Conservation (phyloP, 1,139 yeast species). For the Pichia sp. region DNA sequence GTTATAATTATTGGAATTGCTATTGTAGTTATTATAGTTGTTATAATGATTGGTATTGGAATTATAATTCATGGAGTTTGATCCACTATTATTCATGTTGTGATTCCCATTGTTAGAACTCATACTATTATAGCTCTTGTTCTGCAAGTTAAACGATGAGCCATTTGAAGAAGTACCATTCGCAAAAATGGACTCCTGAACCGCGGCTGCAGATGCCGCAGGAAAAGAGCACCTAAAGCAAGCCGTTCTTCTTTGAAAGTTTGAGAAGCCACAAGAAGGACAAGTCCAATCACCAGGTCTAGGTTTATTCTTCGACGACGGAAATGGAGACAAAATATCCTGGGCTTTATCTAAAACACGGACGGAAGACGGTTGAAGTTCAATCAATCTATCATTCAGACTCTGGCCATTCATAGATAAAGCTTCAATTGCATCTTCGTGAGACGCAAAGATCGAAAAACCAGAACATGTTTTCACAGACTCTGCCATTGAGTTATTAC, state of each 20-base stretch:
- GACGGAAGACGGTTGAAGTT: conserved; percentile 82
- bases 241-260: conserved; percentile 90
- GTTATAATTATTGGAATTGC: conserved; percentile 19
- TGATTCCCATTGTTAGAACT: conserved; percentile 1
- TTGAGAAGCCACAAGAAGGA: conserved; percentile 92
- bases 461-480: conserved; percentile 44
- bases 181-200: conserved; percentile 48
- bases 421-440: conserved; percentile 81
- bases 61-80: background rate
- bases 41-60: conserved; percentile 16
- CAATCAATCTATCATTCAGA: conserved; percentile 69
- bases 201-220: conserved; percentile 64
- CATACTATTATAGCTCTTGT: background rate
- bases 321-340: conserved; percentile 77
- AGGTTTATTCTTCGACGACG: conserved; percentile 84
- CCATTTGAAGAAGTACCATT: conserved; percentile 13
- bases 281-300: conserved; percentile 98
- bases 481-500: conserved; percentile 9
- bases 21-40: conserved; percentile 19
- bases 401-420: conserved; percentile 76
- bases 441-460: conserved; percentile 78
- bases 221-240: conserved; percentile 93
- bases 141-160: background rate
- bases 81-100: background rate
- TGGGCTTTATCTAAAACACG: conserved; percentile 75